A percentile compares a stretch with the other conserved stretches of the same genome.
These are phyloP conservation scores for Lentinula lateritia DNA, from an alignment of 768 basidiomycete genomes.

Conservation along the genomic window DNA sequence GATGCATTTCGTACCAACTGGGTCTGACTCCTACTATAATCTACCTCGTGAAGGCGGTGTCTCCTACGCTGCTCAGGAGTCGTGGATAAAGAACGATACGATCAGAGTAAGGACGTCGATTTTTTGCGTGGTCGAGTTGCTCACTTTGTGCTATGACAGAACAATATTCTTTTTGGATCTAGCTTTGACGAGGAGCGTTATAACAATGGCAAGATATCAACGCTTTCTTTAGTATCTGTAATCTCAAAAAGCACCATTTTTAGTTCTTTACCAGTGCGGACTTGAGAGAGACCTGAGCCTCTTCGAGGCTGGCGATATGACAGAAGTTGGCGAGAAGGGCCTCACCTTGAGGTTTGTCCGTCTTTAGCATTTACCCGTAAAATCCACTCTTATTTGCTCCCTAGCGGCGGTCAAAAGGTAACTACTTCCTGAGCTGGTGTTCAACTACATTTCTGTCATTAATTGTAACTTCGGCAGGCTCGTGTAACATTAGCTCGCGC, in stretches of 20 bases:
- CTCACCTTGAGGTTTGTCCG: slow-evolving; percentile 31
- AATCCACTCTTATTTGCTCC: not conserved
- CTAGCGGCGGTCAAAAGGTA: slow-evolving; percentile 51
- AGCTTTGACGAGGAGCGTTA: slow-evolving; percentile 37
- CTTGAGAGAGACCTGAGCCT: slow-evolving; percentile 38
- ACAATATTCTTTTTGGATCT: slow-evolving; percentile 45
- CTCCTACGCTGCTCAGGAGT: slow-evolving; percentile 58
- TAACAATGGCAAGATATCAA: slow-evolving; percentile 21
- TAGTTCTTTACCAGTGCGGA: slow-evolving; percentile 33
- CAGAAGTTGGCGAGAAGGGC: slow-evolving; percentile 50
- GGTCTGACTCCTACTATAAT: slow-evolving; percentile 40
- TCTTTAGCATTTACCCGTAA: not conserved
- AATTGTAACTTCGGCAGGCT: slow-evolving; percentile 20
- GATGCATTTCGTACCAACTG: slow-evolving; percentile 36
- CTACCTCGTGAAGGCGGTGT: slow-evolving; percentile 52
- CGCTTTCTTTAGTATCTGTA: not conserved
- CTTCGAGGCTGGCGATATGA: slow-evolving; percentile 43
- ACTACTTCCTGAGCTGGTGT: slow-evolving; percentile 10
- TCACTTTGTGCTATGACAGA: slow-evolving; percentile 13
- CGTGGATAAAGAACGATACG: slow-evolving; percentile 60
- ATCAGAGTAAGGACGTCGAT: slow-evolving; percentile 28
- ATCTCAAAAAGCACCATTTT: not conserved
- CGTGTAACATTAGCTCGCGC: slow-evolving; percentile 54
- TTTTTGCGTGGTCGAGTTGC: not conserved
- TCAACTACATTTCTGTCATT: not conserved